Evolutionary conservation across 306 rosid species (phyloP).

Genomic region (Dryas octopetala): DNA sequence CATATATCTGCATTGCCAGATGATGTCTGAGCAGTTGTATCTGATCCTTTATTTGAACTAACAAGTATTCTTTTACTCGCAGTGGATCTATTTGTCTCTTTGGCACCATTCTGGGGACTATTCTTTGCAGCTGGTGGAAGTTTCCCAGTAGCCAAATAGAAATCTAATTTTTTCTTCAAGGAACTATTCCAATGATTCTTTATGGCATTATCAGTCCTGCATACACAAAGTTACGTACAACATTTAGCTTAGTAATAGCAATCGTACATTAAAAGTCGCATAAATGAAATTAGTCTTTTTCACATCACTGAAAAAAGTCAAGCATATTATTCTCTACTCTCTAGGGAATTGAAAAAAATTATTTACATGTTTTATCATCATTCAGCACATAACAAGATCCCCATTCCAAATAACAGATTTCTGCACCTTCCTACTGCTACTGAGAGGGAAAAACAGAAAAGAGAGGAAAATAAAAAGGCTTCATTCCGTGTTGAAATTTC

Average conservation of each 20-base stretch:
- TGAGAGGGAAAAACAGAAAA: background rate
- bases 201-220: conserved; percentile 97
- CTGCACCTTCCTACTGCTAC: background rate
- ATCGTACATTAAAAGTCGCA: conserved; percentile 6
- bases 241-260: conserved; percentile 6
- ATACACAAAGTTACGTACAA: conserved; percentile 7
- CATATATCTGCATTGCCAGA: conserved; percentile 58
- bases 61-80: conserved; percentile 43
- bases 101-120: conserved; percentile 51
- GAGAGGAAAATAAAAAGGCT: background rate
- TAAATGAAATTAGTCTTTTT: background rate
- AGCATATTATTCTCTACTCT: background rate
- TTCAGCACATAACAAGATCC: background rate
- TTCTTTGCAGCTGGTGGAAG: conserved; percentile 80
- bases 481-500: background rate
- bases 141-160: conserved; percentile 78
- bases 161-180: conserved; percentile 89
- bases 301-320: background rate
- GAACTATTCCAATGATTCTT: conserved; percentile 99
- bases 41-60: conserved; percentile 55
- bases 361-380: background rate
- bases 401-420: background rate
- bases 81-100: conserved; percentile 50
- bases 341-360: too few species aligned
- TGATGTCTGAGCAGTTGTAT: conserved; percentile 62